Evolutionary conservation across 148 eudicot genomes (phyloP).

Genomic region (Vaccinium vitisidaea): DNA sequence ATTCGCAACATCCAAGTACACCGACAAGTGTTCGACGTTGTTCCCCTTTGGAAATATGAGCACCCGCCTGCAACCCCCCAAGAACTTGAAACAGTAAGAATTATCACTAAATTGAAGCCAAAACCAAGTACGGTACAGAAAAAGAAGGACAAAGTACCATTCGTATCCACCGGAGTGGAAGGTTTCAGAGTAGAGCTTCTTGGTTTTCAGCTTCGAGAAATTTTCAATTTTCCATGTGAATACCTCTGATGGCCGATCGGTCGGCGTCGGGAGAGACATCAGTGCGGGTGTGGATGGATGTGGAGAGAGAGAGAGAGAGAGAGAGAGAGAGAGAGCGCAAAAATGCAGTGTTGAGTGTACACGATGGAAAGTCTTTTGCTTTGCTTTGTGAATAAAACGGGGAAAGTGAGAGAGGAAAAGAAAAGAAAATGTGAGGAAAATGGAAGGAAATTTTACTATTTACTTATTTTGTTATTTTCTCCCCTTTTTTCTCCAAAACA

Average conservation of each 20-base stretch:
- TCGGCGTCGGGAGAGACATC: background rate
- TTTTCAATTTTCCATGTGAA: constrained; percentile 28
- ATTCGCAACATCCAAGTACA: constrained; percentile 48
- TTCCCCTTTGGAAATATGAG: constrained; percentile 35
- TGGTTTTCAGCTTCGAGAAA: constrained; percentile 23
- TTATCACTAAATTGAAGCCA: background rate
- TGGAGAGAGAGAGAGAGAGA: background rate
- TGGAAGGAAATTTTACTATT: no score
- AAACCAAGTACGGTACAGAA: background rate
- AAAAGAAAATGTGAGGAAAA: no score
- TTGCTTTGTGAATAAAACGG: background rate
- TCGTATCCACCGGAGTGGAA: constrained; percentile 24
- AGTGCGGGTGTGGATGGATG: background rate
- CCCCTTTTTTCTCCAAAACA: no score
- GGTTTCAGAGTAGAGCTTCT: constrained; percentile 24
- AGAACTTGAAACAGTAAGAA: background rate
- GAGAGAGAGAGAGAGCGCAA: background rate
- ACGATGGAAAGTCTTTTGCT: background rate
- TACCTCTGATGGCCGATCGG: constrained; percentile 20
- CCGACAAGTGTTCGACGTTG: constrained; percentile 43
- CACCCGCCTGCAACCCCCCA: constrained; percentile 24
- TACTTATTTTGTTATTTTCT: no score
- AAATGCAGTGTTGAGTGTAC: background rate
- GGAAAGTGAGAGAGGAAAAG: no score
- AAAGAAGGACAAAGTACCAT: constrained; percentile 16